Evolutionary conservation across 192 early-diverging fungal species (phyloP).

Genomic region (Podila epigama): DNA sequence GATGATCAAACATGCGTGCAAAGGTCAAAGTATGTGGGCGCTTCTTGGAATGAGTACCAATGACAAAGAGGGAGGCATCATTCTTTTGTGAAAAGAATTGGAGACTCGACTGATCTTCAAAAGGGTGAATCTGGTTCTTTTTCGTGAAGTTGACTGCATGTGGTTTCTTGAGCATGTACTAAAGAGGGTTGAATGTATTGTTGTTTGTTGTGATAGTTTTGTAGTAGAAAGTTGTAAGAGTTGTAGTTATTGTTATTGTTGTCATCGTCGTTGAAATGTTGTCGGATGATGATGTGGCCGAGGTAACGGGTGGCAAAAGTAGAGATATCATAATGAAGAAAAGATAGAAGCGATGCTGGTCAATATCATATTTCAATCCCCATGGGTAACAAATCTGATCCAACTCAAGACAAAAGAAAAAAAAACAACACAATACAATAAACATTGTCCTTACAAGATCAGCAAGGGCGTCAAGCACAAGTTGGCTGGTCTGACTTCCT

Average conservation of each 20-base stretch:
- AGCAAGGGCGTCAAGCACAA: slow-evolving; percentile 83
- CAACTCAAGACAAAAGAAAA: background rate
- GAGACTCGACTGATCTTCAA: slow-evolving; percentile 89
- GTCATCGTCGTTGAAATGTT: no score
- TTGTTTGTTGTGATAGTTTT: no score
- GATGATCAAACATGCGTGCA: slow-evolving; percentile 91
- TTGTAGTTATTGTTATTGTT: no score
- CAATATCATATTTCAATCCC: background rate
- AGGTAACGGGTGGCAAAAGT: no score
- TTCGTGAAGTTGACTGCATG: slow-evolving; percentile 89
- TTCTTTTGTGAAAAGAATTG: slow-evolving; percentile 98
- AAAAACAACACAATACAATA: background rate
- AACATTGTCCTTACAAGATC: slow-evolving; percentile 75
- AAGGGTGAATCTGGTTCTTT: slow-evolving; percentile 96
- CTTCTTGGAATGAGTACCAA: slow-evolving; percentile 96
- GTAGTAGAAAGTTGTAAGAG: background rate
- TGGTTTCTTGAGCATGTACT: slow-evolving; percentile 91
- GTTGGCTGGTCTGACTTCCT: slow-evolving; percentile 85
- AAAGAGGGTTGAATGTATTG: background rate
- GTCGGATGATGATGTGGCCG: no score
- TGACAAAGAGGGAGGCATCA: slow-evolving; percentile 89
- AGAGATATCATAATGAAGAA: background rate
- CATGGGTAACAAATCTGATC: background rate
- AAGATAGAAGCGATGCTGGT: background rate
- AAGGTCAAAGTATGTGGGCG: slow-evolving; percentile 93